phyloP scores from a whole-genome alignment of 768 basidiomycete genomes.

The Lactarius hengduanensis region DNA sequence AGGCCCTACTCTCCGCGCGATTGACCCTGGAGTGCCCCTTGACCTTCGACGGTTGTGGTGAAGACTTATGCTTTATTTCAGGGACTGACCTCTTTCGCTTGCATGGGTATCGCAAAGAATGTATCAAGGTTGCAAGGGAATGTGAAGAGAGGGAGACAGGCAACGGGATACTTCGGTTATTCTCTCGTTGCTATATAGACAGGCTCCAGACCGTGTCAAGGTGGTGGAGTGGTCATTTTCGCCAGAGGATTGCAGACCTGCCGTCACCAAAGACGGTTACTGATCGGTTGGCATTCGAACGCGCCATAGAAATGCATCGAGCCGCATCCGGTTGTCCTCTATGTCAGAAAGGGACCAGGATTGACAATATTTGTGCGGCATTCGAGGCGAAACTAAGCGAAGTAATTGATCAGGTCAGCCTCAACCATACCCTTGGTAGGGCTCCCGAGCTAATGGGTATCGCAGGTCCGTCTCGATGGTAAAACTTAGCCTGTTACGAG shows the following conservation, averaged over 20 bases:
- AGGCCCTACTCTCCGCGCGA: slow-evolving; percentile 3
- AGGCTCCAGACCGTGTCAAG: not conserved
- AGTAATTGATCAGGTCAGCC: slow-evolving; percentile 7
- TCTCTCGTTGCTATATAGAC: not conserved
- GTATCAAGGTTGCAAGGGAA: not conserved
- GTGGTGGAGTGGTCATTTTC: slow-evolving; percentile 16
- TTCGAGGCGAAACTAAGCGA: slow-evolving; percentile 3
- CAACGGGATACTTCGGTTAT: too few relatives aligned
- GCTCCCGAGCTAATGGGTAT: not conserved
- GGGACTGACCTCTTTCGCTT: slow-evolving; percentile 9
- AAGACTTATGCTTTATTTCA: slow-evolving; percentile 13
- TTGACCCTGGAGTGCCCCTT: slow-evolving; percentile 6
- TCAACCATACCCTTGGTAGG: not conserved
- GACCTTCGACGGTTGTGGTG: slow-evolving; percentile 4
- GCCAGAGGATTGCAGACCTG: not conserved
- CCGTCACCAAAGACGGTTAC: slow-evolving; percentile 14
- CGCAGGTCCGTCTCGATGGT: slow-evolving; percentile 1
- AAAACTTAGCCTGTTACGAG: not conserved
- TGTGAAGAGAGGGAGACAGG: not conserved
- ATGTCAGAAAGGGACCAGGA: not conserved
- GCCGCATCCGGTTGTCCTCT: not conserved
- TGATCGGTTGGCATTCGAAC: not conserved
- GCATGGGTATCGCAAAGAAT: not conserved
- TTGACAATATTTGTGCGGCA: not conserved
- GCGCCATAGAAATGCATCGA: not conserved